Evolutionary conservation across 495 filamentous ascomycete species (phyloP).

Genomic region (Lichenothelia convexa): DNA sequence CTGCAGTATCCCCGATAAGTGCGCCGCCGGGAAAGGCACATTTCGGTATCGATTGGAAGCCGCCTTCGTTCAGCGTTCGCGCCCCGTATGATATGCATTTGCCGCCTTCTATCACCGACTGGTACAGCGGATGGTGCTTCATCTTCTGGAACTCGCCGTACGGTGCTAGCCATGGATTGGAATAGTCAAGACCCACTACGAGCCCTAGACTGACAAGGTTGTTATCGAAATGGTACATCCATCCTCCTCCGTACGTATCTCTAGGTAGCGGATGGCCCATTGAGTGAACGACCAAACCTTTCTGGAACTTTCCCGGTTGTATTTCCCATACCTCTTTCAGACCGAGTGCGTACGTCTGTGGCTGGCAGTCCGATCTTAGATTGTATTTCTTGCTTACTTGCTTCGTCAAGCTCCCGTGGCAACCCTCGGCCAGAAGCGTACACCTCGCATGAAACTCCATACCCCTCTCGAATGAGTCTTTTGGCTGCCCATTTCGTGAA

Average conservation of each 20-base stretch:
- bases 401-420: slow-evolving; percentile 91
- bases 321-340: slow-evolving; percentile 98
- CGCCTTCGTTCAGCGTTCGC: slow-evolving; percentile 82
- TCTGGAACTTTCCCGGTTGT: slow-evolving; percentile 74
- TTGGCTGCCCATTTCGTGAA: slow-evolving; percentile 61
- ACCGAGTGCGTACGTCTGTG: slow-evolving; percentile 87
- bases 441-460: slow-evolving; percentile 97
- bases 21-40: slow-evolving; percentile 92
- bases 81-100: slow-evolving; percentile 97
- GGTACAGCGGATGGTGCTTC: slow-evolving; percentile 90
- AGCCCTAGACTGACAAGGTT: slow-evolving; percentile 89
- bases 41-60: slow-evolving; percentile 94
- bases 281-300: slow-evolving; percentile 72
- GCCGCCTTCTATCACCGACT: slow-evolving; percentile 65
- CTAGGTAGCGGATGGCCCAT: slow-evolving; percentile 82
- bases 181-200: slow-evolving; percentile 88
- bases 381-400: slow-evolving; percentile 92
- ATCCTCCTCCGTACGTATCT: slow-evolving; percentile 90
- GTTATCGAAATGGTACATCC: slow-evolving; percentile 98
- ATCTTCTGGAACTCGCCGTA: slow-evolving; percentile 97
- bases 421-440: slow-evolving; percentile 90
- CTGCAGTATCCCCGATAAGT: slow-evolving; percentile 87
- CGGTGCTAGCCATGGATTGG: slow-evolving; percentile 89
- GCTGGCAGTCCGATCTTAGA: slow-evolving; percentile 69
- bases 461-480: slow-evolving; percentile 80